These are phyloP conservation scores for Paradendryphiella salina DNA, from an alignment of 2,329 filamentous ascomycete species.

Conservation along the genomic window DNA sequence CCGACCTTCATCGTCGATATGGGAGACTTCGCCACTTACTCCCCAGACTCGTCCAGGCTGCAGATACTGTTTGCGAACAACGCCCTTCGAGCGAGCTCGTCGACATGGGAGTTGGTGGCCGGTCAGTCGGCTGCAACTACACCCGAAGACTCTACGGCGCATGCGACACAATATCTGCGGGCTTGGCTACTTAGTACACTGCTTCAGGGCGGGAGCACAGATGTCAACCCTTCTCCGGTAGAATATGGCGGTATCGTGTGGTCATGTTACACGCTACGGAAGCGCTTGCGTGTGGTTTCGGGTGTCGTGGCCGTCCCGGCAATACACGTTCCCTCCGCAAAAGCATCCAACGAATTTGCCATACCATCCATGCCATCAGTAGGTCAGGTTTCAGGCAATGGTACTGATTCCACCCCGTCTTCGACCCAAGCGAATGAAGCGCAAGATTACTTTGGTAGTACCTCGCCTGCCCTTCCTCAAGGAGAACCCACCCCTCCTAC, in stretches of 20 bases:
- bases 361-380: slow-evolving; percentile 32
- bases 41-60: slow-evolving; percentile 54
- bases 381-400: slow-evolving; percentile 17
- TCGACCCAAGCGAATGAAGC: slow-evolving; percentile 30
- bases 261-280: slow-evolving; percentile 71
- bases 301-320: slow-evolving; percentile 43
- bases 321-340: slow-evolving; percentile 38
- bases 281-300: slow-evolving; percentile 69
- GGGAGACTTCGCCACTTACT: slow-evolving; percentile 59
- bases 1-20: slow-evolving; percentile 77
- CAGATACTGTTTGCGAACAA: slow-evolving; percentile 70
- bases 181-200: slow-evolving; percentile 66
- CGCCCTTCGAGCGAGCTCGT: slow-evolving; percentile 62
- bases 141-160: slow-evolving; percentile 44
- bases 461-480: slow-evolving; percentile 19
- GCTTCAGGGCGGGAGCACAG: slow-evolving; percentile 57
- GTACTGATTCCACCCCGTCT: slow-evolving; percentile 14
- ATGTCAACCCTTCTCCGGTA: slow-evolving; percentile 54
- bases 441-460: slow-evolving; percentile 50
- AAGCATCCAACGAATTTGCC: slow-evolving; percentile 38
- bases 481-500: slow-evolving; percentile 19
- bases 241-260: slow-evolving; percentile 68
- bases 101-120: slow-evolving; percentile 60
- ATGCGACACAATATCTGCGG: slow-evolving; percentile 61
- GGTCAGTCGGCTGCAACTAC: slow-evolving; percentile 45